Evolutionary conservation across 306 rosid species (phyloP).

Genomic region (Malus orientalis): DNA sequence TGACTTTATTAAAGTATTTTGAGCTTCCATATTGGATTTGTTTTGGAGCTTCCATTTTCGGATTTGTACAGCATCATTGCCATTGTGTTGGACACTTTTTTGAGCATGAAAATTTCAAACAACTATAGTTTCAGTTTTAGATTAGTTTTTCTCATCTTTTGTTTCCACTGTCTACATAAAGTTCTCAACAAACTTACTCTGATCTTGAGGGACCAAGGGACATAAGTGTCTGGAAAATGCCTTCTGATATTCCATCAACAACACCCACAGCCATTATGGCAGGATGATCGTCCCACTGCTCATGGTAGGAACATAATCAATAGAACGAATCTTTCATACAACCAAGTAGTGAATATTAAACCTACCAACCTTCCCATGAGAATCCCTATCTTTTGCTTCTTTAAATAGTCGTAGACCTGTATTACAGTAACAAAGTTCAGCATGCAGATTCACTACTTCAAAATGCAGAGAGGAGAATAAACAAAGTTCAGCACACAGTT

Average conservation of each 20-base stretch:
- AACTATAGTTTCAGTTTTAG: background rate
- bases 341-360: slow-evolving; percentile 16
- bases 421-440: background rate
- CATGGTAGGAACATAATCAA: slow-evolving; percentile 18
- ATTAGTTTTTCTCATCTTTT: background rate
- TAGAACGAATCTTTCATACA: slow-evolving; percentile 1
- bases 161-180: background rate
- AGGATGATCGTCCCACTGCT: slow-evolving; percentile 79
- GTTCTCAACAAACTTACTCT: slow-evolving; percentile 46
- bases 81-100: background rate
- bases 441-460: background rate
- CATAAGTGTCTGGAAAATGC: slow-evolving; percentile 68
- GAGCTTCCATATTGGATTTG: background rate
- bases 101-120: background rate
- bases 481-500: background rate
- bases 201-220: slow-evolving; percentile 84
- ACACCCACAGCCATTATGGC: slow-evolving; percentile 94
- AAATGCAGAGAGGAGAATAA: background rate
- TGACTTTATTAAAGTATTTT: background rate
- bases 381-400: slow-evolving; percentile 69
- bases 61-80: background rate
- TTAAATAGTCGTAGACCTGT: slow-evolving; percentile 60
- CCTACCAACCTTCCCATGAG: slow-evolving; percentile 51
- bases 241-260: slow-evolving; percentile 80
- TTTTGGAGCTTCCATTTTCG: background rate